Base-by-base conservation (phyloP, 1,284 basidiomycete genomes). In the Ceratobasidium sp. region DNA sequence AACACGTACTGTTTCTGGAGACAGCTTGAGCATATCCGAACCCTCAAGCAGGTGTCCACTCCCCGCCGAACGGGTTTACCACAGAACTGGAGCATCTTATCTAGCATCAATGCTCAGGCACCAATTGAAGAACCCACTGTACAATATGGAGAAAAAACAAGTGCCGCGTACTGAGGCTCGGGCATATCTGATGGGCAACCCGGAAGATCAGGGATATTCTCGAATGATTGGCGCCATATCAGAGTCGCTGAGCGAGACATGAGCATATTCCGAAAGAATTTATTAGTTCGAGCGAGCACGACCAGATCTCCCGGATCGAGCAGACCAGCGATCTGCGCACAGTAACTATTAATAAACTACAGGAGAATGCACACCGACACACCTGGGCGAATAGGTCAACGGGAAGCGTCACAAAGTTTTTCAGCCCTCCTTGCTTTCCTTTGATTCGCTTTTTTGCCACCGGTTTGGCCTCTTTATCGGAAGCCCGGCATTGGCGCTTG, bases 281-380 rank as follows among this genome's bases (percentile, higher is more conserved):
- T 56, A 20, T 20, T 56, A n/a, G 52, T 56, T 7, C 52, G 52
- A 26, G 52, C 52, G 26, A 56, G 52, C 6, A 26, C 20, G 17
- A 17, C 20, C 52, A 56, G 15, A 20, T 56, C 52, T 26, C 52
- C 52, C 52, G 52, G 52, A 26, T 56, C 6, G 15, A n/a, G 92
- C n/a, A n/a, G n/a, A n/a, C n/a, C n/a, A n/a, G n/a, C n/a, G n/a
- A n/a, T n/a, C n/a, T n/a, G n/a, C n/a, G n/a, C n/a, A n/a, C n/a
- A n/a, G n/a, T n/a, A n/a, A n/a, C n/a, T n/a, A n/a, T n/a, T n/a
- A n/a, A n/a, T n/a, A n/a, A n/a, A n/a, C n/a, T n/a, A n/a, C n/a
- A n/a, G n/a, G n/a, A n/a, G n/a, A n/a, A n/a, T n/a, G n/a, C n/a
- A n/a, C n/a, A n/a, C n/a, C n/a, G n/a, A n/a, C n/a, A n/a, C n/a